A percentile compares a stretch with the other conserved stretches of the same genome.
Conservation (phyloP, 2,329 filamentous ascomycete species). For the Clonostachys chloroleuca region DNA sequence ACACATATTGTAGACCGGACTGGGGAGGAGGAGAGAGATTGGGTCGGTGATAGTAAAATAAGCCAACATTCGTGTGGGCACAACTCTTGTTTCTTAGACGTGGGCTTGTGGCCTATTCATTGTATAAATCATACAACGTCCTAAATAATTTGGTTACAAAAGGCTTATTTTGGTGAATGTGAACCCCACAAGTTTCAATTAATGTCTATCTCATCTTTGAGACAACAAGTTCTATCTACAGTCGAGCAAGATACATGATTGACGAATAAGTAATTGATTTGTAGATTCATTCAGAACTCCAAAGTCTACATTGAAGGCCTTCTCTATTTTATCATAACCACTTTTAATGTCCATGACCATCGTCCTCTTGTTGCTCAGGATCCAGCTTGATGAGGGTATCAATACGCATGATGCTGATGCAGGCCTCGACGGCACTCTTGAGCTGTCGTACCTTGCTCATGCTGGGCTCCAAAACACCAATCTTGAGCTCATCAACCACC, state of each 20-base stretch:
- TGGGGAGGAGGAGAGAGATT: not conserved
- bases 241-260: not conserved
- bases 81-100: constrained; percentile 4
- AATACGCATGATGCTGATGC: constrained; percentile 98
- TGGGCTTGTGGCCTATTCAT: constrained; percentile 3
- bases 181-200: not conserved
- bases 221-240: too few species aligned
- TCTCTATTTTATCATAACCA: constrained; percentile 11
- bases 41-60: not conserved
- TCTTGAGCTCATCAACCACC: constrained; percentile 90
- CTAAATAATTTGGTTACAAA: not conserved
- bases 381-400: constrained; percentile 98
- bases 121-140: constrained; percentile 7
- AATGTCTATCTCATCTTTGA: too few species aligned
- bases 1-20: not conserved
- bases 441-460: constrained; percentile 98
- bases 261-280: not conserved
- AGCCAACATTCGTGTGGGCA: not conserved
- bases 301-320: constrained; percentile 10
- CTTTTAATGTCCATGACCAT: constrained; percentile 77
- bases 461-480: constrained; percentile 91
- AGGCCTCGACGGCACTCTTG: constrained; percentile 97
- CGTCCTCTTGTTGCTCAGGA: constrained; percentile 73
- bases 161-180: not conserved
- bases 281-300: constrained; percentile 11